phyloP scores from a whole-genome alignment of 176 grass and related monocot species.

The Tuctoria greenei region DNA sequence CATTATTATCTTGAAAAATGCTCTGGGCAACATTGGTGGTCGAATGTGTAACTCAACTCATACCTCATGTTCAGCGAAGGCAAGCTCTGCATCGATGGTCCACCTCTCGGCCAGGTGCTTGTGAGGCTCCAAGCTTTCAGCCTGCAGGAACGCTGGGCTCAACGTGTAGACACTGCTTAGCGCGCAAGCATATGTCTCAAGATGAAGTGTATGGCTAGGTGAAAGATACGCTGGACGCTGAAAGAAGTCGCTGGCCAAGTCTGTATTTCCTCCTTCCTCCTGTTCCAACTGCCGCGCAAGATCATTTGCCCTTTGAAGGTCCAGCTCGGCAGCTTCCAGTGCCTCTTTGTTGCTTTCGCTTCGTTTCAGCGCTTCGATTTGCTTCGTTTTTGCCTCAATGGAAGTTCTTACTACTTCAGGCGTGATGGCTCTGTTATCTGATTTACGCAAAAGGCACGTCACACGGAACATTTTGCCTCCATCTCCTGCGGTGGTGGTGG shows the following conservation, averaged over 20 bases:
- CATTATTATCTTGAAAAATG: no score
- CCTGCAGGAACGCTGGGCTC: conserved; percentile 51
- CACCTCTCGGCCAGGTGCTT: conserved; percentile 51
- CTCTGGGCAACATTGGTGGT: neutral
- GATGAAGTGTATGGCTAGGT: conserved; percentile 41
- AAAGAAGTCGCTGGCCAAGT: conserved; percentile 44
- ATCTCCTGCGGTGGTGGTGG: conserved; percentile 18
- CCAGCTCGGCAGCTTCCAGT: conserved; percentile 38
- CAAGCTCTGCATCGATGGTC: conserved; percentile 51
- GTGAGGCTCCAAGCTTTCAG: conserved; percentile 28
- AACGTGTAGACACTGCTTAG: conserved; percentile 60
- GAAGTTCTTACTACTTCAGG: conserved; percentile 45
- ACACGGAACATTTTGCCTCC: conserved; percentile 39
- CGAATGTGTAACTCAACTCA: neutral
- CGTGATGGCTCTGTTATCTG: conserved; percentile 24
- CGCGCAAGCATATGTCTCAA: conserved; percentile 59
- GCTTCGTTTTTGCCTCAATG: conserved; percentile 48
- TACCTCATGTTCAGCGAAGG: conserved; percentile 57
- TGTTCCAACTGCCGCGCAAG: conserved; percentile 15
- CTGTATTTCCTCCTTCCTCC: conserved; percentile 5
- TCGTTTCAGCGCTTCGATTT: conserved; percentile 52
- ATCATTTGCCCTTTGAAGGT: conserved; percentile 46
- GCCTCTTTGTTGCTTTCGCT: conserved; percentile 63
- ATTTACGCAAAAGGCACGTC: conserved; percentile 30
- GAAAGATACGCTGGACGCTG: conserved; percentile 41